Conservation (phyloP, 768 basidiomycete genomes). For the Calocera viscosa region DNA sequence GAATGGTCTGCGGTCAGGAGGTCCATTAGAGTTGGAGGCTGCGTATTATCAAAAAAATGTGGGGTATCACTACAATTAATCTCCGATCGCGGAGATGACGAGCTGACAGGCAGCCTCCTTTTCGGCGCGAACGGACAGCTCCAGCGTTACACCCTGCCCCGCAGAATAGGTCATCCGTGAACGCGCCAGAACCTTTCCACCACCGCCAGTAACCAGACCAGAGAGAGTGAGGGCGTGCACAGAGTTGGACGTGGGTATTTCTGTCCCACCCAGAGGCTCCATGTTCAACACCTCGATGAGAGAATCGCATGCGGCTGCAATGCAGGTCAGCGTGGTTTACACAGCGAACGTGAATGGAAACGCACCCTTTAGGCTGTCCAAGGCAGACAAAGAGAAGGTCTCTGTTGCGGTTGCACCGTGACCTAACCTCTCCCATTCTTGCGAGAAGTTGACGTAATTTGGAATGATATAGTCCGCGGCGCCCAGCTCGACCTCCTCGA, state of each 20-base stretch:
- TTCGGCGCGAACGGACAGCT: slow-evolving; percentile 84
- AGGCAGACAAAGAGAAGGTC: slow-evolving; percentile 82
- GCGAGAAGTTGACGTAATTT: slow-evolving; percentile 80
- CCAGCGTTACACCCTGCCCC: slow-evolving; percentile 84
- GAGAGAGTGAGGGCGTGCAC: slow-evolving; percentile 92
- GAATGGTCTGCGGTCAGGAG: background rate
- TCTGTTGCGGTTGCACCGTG: slow-evolving; percentile 70
- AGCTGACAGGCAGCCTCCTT: slow-evolving; percentile 74
- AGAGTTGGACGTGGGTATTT: slow-evolving; percentile 63
- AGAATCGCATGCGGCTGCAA: slow-evolving; percentile 82
- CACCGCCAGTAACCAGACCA: slow-evolving; percentile 80
- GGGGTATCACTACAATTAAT: slow-evolving; percentile 9
- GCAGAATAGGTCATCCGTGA: slow-evolving; percentile 91
- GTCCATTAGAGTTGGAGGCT: background rate
- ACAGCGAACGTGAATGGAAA: slow-evolving; percentile 14
- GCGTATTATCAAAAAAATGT: slow-evolving; percentile 9
- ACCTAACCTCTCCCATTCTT: slow-evolving; percentile 90
- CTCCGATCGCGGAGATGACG: slow-evolving; percentile 76
- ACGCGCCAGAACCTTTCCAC: slow-evolving; percentile 88
- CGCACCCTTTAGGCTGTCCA: slow-evolving; percentile 89
- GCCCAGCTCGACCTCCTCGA: slow-evolving; percentile 89
- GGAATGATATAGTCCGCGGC: slow-evolving; percentile 93
- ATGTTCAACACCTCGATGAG: slow-evolving; percentile 93
- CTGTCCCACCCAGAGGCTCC: slow-evolving; percentile 89
- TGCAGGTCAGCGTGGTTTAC: slow-evolving; percentile 11